phyloP scores from a whole-genome alignment of 352 stramenopile species.

The Pythium brassicae region DNA sequence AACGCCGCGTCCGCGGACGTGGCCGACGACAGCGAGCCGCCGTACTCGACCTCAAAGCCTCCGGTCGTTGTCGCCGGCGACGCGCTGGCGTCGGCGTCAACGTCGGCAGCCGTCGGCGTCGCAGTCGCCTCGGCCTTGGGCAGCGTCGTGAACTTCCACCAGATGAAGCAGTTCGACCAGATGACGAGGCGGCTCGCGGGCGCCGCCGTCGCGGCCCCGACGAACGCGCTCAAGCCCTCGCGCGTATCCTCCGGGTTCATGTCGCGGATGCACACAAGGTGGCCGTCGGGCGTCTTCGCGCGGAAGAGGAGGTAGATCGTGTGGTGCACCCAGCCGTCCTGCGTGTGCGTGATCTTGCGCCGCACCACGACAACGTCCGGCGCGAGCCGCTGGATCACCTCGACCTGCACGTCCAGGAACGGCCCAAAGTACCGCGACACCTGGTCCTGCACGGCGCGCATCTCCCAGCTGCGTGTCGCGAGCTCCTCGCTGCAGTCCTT shows the following conservation, averaged over 20 bases:
- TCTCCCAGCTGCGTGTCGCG: slow-evolving; percentile 43
- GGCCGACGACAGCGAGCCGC: slow-evolving; percentile 36
- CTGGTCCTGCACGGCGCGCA: slow-evolving; percentile 49
- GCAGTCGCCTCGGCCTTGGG: slow-evolving; percentile 20
- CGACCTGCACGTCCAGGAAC: slow-evolving; percentile 42
- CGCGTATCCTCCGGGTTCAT: slow-evolving; percentile 41
- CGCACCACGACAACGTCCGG: slow-evolving; percentile 52
- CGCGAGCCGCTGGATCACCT: slow-evolving; percentile 48
- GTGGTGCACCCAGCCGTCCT: slow-evolving; percentile 53
- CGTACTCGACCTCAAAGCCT: slow-evolving; percentile 52
- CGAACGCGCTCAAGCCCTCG: slow-evolving; percentile 27
- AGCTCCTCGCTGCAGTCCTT: slow-evolving; percentile 51
- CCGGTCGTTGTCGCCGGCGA: no score
- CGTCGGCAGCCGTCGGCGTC: no score
- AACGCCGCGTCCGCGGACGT: slow-evolving; percentile 39
- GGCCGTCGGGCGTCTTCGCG: slow-evolving; percentile 57
- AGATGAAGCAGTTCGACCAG: slow-evolving; percentile 64
- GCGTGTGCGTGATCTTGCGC: slow-evolving; percentile 50
- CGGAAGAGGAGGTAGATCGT: slow-evolving; percentile 74
- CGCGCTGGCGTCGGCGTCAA: no score
- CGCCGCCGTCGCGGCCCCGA: slow-evolving; percentile 9
- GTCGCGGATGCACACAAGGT: slow-evolving; percentile 63
- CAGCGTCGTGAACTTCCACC: slow-evolving; percentile 56
- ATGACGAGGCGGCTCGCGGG: slow-evolving; percentile 27
- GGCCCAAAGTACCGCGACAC: slow-evolving; percentile 53